Percentiles rank a stretch among this genome's conserved stretches.
These are phyloP conservation scores for Phaseolus lunatus DNA, from an alignment of 306 rosid genomes.

Conservation along the genomic window DNA sequence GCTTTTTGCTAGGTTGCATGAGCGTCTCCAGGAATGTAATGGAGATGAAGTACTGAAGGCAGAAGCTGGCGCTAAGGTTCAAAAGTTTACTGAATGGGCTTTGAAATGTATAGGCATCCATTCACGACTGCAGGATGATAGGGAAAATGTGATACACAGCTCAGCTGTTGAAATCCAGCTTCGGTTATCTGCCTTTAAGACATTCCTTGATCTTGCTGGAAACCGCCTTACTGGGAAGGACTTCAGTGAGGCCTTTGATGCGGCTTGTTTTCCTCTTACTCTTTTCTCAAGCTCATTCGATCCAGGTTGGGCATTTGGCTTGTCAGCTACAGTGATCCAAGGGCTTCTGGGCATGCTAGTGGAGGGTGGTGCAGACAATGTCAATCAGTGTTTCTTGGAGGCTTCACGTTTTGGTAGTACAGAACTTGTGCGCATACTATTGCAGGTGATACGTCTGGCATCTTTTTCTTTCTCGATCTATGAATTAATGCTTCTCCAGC, in stretches of 20 bases:
- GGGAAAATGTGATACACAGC: slow-evolving; percentile 60
- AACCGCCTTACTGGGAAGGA: slow-evolving; percentile 88
- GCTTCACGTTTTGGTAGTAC: slow-evolving; percentile 97
- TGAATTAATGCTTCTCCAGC: slow-evolving; percentile 8
- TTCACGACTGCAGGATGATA: slow-evolving; percentile 68
- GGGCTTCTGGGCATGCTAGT: slow-evolving; percentile 83
- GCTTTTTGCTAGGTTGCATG: slow-evolving; percentile 68
- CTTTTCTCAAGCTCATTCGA: slow-evolving; percentile 87
- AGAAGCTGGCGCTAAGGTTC: slow-evolving; percentile 87
- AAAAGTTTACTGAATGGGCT: slow-evolving; percentile 93
- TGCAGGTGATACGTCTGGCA: slow-evolving; percentile 64
- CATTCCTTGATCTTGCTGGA: slow-evolving; percentile 85
- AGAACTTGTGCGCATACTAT: slow-evolving; percentile 82
- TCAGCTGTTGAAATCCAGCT: slow-evolving; percentile 77
- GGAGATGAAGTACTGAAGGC: slow-evolving; percentile 90
- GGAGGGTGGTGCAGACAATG: slow-evolving; percentile 93
- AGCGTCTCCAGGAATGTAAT: slow-evolving; percentile 91
- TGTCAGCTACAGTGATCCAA: slow-evolving; percentile 80
- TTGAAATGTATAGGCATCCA: slow-evolving; percentile 86
- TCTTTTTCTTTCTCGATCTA: slow-evolving; percentile 14
- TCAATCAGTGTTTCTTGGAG: slow-evolving; percentile 90
- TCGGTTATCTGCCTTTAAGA: slow-evolving; percentile 84
- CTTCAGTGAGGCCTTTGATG: slow-evolving; percentile 95
- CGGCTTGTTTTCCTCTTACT: slow-evolving; percentile 90
- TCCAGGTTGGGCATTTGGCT: slow-evolving; percentile 86